Conservation (phyloP, 1,284 basidiomycete species). For the Fomitopsis schrenkii region DNA sequence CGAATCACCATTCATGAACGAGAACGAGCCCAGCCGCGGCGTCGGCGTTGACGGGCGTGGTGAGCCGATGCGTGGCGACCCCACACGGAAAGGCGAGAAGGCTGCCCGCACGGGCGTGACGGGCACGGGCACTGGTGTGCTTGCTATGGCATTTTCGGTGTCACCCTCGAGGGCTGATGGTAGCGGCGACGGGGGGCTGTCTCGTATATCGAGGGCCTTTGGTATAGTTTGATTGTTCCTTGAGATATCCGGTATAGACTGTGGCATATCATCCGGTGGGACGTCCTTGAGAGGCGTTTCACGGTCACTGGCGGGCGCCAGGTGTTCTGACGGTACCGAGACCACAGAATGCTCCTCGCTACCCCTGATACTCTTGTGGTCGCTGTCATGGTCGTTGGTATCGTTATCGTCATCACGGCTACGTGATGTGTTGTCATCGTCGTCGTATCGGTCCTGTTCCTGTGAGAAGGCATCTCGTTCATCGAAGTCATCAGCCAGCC, state of each 20-base stretch:
- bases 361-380: neutral
- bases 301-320: neutral
- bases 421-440: neutral
- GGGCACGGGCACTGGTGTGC: slow-evolving; percentile 12
- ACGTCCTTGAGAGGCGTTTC: neutral
- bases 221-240: neutral
- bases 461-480: slow-evolving; percentile 14
- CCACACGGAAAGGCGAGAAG: slow-evolving; percentile 4
- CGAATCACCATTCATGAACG: slow-evolving; percentile 32
- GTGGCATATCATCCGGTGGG: neutral
- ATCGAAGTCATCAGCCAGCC: slow-evolving; percentile 12
- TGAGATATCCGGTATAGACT: neutral
- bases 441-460: slow-evolving; percentile 17
- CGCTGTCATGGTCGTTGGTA: neutral
- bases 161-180: slow-evolving; percentile 4
- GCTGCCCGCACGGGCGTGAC: slow-evolving; percentile 15
- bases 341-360: neutral
- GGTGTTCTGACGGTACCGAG: neutral
- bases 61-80: slow-evolving; percentile 4
- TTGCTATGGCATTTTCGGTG: slow-evolving; percentile 13
- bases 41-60: slow-evolving; percentile 24
- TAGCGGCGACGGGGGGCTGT: neutral
- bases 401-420: neutral
- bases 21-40: slow-evolving; percentile 23
- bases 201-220: neutral